These are phyloP conservation scores for Pyricularia sp. DNA, from an alignment of 2,329 filamentous ascomycete species.

Conservation along the genomic window DNA sequence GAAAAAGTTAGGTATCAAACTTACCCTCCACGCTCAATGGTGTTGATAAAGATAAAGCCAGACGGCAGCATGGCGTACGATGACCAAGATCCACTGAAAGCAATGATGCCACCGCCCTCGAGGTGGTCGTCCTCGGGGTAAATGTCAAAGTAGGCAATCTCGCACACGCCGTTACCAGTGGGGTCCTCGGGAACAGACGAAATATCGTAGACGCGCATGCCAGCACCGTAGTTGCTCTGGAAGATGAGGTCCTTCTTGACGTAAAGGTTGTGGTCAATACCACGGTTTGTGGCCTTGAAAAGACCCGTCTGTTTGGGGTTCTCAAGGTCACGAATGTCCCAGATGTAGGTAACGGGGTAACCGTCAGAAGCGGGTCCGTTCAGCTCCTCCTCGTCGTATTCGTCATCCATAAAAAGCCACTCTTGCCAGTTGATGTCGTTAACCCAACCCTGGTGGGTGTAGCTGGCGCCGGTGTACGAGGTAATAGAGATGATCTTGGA, in stretches of 20 bases:
- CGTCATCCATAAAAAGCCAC: constrained; percentile 35
- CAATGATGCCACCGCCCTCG: constrained; percentile 21
- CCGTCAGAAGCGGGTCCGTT: constrained; percentile 14
- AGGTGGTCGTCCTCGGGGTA: constrained; percentile 32
- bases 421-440: constrained; percentile 27
- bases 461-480: constrained; percentile 39
- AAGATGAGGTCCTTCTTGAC: constrained; percentile 25
- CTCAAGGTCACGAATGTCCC: constrained; percentile 29
- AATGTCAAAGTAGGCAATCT: constrained; percentile 32
- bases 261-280: constrained; percentile 33
- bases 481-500: constrained; percentile 36
- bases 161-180: constrained; percentile 26
- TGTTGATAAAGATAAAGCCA: constrained; percentile 29
- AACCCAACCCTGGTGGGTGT: constrained; percentile 44
- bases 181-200: constrained; percentile 17
- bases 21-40: constrained; percentile 28
- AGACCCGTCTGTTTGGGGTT: constrained; percentile 26
- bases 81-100: constrained; percentile 28
- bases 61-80: constrained; percentile 28
- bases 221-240: constrained; percentile 32
- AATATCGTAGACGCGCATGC: constrained; percentile 22
- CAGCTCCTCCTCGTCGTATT: constrained; percentile 29
- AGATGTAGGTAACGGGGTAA: constrained; percentile 34
- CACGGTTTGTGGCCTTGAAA: constrained; percentile 19
- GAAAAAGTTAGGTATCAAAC: not conserved